A percentile compares a stretch with the other conserved stretches of the same genome.
These are phyloP conservation scores for Chalciporus sphaerocephalus DNA, from an alignment of 768 basidiomycete genomes.

Conservation along the genomic window DNA sequence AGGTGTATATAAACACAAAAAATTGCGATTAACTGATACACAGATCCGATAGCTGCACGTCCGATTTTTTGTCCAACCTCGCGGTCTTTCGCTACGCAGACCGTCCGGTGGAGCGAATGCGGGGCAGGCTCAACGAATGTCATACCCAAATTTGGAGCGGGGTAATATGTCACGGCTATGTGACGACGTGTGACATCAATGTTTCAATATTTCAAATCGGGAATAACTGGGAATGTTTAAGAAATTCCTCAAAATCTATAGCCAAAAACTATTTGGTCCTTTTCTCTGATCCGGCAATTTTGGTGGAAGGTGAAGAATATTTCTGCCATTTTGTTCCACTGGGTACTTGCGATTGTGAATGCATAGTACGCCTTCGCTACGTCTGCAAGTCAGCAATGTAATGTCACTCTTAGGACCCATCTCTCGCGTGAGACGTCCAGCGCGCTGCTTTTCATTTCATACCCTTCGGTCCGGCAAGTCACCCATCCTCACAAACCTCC, in stretches of 20 bases:
- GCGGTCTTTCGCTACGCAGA: background rate
- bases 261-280: conserved; percentile 21
- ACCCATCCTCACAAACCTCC: conserved; percentile 4
- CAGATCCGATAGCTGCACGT: background rate
- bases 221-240: too few relatives aligned
- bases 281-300: conserved; percentile 10
- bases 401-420: conserved; percentile 19
- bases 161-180: conserved; percentile 11
- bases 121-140: conserved; percentile 10
- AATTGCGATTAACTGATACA: background rate
- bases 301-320: background rate
- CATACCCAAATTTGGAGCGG: conserved; percentile 12
- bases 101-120: conserved; percentile 1
- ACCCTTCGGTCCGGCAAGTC: background rate
- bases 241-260: conserved; percentile 2
- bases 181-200: conserved; percentile 2
- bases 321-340: background rate
- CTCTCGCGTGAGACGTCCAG: background rate
- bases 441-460: background rate
- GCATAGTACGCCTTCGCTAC: conserved; percentile 29
- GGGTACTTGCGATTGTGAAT: conserved; percentile 28
- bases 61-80: background rate
- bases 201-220: conserved; percentile 20
- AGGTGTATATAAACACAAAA: background rate
- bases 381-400: conserved; percentile 33